A percentile compares a stretch with the other conserved stretches of the same genome.
Conservation (phyloP, 257 asterid genomes). For the Solanum verrucosum region DNA sequence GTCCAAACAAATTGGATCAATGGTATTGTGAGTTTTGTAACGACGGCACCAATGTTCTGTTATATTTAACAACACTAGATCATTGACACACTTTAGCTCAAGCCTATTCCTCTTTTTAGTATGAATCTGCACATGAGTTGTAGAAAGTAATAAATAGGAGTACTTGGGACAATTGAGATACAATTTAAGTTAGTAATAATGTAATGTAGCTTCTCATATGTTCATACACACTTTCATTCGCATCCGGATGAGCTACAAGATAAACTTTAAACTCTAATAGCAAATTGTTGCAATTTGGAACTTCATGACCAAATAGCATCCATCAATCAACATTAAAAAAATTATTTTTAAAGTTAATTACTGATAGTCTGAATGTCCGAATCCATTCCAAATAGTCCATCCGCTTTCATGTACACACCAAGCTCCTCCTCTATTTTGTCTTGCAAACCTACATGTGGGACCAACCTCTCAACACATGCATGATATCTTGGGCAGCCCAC, state of each 20-base stretch:
- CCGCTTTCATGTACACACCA: neutral
- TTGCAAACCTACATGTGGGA: neutral
- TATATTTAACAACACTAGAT: neutral
- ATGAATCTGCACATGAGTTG: neutral
- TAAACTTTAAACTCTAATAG: neutral
- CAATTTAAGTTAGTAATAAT: neutral
- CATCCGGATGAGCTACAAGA: neutral
- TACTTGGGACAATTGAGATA: neutral
- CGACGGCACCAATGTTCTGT: neutral
- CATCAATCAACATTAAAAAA: too few species aligned
- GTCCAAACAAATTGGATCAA: neutral
- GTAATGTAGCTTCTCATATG: neutral
- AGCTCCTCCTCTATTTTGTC: neutral
- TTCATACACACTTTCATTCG: neutral
- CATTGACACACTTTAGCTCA: neutral
- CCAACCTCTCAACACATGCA: neutral
- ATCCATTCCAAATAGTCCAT: neutral
- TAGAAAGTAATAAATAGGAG: neutral
- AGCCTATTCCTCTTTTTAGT: neutral
- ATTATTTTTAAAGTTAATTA: too few species aligned
- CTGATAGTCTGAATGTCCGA: too few species aligned
- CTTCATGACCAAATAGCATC: neutral
- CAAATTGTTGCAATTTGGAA: neutral
- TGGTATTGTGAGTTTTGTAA: neutral
- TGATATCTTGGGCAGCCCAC: neutral